Evolutionary conservation across 306 rosid genomes (phyloP), one percentile per base, ranked within the genome.

Genomic region (Trifolium subterraneum): DNA sequence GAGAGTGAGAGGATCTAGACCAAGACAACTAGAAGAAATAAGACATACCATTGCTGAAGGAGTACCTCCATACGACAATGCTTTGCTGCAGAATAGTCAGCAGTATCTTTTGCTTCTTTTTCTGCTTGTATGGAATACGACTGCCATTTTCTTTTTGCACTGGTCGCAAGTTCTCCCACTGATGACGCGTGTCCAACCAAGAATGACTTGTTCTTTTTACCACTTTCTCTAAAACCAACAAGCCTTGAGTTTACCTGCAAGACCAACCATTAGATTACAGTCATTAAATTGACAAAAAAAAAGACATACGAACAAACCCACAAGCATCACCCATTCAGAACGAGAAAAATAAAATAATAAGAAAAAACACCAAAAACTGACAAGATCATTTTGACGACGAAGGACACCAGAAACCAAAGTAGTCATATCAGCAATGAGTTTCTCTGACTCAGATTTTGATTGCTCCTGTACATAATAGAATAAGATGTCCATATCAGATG

Each of bases 91-190:
- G 97, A 87, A 81, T 87, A 88, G 66, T 90, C 98, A 67, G 87
- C 93, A 35, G 81, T 82, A 31, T 88, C 98, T 70, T 75, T 92
- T 5, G 86, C 83, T 47, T 88, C 96, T 44, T 81, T 87, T 71
- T 90, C 98, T 16, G 96, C 94, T 67, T 90, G 89, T 23, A 55
- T n/a, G 52, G 88, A 85, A 75, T 86, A 94, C 23, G 87, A 76
- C 67, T 87, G 86, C 99, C 99, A 94, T 82, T 94, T 94, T 60
- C 99, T 84, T 80, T 94, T 94, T 6, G 98, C 96, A 66, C 85
- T 82, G 20, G 79, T 81, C 50, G 87, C 78, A 68, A 90, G 84
- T 71, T 88, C 93, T 47, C 80, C 93, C 80, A 94, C 50, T 11
- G 96, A 88, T 15, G 85, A 87, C 75, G 87, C 86, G 10, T 95